Conservation (phyloP, 768 basidiomycete species). For the Panus rudis region DNA sequence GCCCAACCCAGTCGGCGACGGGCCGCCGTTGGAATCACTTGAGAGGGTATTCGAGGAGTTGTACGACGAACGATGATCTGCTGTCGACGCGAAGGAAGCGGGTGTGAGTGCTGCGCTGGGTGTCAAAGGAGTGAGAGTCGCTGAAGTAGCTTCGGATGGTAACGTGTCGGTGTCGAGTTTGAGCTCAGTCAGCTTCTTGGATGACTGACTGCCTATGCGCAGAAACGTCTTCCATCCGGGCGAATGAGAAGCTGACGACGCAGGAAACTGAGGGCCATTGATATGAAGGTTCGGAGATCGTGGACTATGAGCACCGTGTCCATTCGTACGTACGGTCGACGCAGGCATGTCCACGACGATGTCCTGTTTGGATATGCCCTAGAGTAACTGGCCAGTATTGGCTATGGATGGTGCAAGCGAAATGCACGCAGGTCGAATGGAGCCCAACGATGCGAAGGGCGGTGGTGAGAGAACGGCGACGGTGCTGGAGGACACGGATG, state of each 20-base stretch:
- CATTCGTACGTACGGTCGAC: neutral
- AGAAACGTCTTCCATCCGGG: constrained; percentile 68
- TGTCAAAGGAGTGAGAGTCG: constrained; percentile 34
- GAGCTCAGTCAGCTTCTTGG: constrained; percentile 48
- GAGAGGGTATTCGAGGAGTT: constrained; percentile 75
- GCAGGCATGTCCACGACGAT: no score
- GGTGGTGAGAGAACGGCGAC: no score
- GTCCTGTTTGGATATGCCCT: no score
- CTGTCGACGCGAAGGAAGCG: constrained; percentile 38
- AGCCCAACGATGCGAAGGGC: no score
- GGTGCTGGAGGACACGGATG: no score
- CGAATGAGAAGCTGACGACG: constrained; percentile 4
- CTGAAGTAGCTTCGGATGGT: constrained; percentile 26
- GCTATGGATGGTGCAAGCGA: no score
- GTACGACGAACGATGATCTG: constrained; percentile 64
- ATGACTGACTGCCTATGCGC: constrained; percentile 57
- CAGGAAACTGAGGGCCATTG: neutral
- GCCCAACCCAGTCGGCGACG: constrained; percentile 16
- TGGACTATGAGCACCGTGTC: constrained; percentile 1
- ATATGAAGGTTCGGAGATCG: neutral
- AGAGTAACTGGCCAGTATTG: no score
- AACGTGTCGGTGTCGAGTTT: constrained; percentile 46
- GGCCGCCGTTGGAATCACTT: constrained; percentile 52
- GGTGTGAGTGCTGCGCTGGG: constrained; percentile 48
- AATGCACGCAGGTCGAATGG: no score